Percentiles rank a stretch among this genome's conserved stretches.
Conservation (phyloP, 148 eudicot genomes). For the Hydrangea macrophylla region DNA sequence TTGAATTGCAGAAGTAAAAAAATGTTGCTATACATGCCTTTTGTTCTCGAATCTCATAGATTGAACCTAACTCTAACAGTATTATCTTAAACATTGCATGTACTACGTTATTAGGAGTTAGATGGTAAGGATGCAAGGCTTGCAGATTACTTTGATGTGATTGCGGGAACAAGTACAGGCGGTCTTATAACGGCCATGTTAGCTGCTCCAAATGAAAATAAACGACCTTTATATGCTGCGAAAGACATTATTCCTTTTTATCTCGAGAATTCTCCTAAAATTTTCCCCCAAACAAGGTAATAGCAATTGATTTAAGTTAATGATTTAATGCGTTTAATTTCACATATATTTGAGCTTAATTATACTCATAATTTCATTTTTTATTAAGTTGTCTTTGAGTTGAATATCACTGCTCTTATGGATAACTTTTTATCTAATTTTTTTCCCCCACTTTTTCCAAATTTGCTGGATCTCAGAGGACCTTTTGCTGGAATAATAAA, state of each 20-base stretch:
- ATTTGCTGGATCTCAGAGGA: constrained; percentile 26
- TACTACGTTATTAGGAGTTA: constrained; percentile 22
- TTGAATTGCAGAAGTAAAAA: too few relatives aligned
- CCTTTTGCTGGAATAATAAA: constrained; percentile 19
- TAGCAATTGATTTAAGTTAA: not conserved
- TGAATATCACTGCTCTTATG: not conserved
- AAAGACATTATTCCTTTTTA: constrained; percentile 54
- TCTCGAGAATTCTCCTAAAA: constrained; percentile 43
- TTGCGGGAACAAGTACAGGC: constrained; percentile 61
- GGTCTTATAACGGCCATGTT: constrained; percentile 60
- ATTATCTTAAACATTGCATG: too few relatives aligned
- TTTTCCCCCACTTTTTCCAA: too few relatives aligned
- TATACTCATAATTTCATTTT: too few relatives aligned
- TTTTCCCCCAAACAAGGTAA: constrained; percentile 47
- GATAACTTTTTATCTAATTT: not conserved
- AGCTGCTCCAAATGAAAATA: constrained; percentile 34
- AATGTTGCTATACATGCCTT: too few relatives aligned
- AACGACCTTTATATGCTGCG: constrained; percentile 45
- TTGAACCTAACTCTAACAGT: too few relatives aligned
- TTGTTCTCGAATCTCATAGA: too few relatives aligned
- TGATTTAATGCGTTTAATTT: not conserved
- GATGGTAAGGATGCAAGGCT: constrained; percentile 50
- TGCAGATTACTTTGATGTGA: constrained; percentile 60
- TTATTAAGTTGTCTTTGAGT: too few relatives aligned
- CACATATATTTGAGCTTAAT: too few relatives aligned